Percentiles rank a stretch among this genome's conserved stretches.
Conservation (phyloP, 805 yeast genomes). For the Sugiyamaella qingdaonensis region DNA sequence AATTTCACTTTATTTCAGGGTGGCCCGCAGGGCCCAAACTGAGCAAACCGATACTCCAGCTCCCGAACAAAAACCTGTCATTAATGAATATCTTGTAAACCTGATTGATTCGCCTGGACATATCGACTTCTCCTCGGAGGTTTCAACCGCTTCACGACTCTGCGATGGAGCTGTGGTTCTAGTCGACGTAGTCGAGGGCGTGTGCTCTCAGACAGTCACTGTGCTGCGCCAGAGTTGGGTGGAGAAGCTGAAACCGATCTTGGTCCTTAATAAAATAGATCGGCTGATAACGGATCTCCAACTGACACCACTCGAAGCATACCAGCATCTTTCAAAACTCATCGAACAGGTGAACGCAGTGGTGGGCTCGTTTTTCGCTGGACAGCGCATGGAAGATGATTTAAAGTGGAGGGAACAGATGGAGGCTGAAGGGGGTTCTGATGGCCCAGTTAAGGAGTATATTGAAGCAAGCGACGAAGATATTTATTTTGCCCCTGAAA, state of each 20-base stretch:
- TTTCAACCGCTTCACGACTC: conserved; percentile 88
- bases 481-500: conserved; percentile 80
- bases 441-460: conserved; percentile 44
- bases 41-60: conserved; percentile 15
- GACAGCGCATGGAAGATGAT: conserved; percentile 89
- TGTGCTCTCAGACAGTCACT: conserved; percentile 93
- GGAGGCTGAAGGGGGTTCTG: conserved; percentile 31
- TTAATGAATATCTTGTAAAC: conserved; percentile 79
- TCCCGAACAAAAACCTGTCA: conserved; percentile 23
- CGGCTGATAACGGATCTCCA: conserved; percentile 77
- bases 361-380: conserved; percentile 86
- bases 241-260: conserved; percentile 80
- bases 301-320: conserved; percentile 80
- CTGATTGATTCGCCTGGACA: conserved; percentile 99
- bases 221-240: conserved; percentile 95
- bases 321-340: conserved; percentile 66
- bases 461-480: conserved; percentile 76
- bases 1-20: conserved; percentile 83
- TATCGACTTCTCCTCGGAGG: conserved; percentile 94
- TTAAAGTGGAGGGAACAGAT: conserved; percentile 49
- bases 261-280: conserved; percentile 89
- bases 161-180: conserved; percentile 96
- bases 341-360: conserved; percentile 95
- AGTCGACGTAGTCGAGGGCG: conserved; percentile 98
- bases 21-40: conserved; percentile 39